Evolutionary conservation across 495 filamentous ascomycete genomes (phyloP).

Genomic region (Mytilinidion resinicola): DNA sequence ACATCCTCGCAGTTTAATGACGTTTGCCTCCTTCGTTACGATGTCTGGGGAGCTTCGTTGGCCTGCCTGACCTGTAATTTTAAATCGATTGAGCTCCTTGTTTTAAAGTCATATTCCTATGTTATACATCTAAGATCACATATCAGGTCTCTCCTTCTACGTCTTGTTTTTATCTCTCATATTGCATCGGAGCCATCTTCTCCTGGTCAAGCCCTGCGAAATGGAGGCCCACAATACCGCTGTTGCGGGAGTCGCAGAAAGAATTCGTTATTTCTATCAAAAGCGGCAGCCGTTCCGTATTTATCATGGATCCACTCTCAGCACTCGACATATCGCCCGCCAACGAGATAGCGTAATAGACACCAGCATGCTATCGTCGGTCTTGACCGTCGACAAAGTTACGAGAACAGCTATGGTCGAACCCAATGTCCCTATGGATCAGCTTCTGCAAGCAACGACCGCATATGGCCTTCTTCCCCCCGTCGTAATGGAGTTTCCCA

Average conservation of each 20-base stretch:
- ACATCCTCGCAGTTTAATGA: too few species aligned
- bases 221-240: constrained; percentile 9
- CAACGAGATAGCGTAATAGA: constrained; percentile 48
- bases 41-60: too few species aligned
- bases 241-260: background rate
- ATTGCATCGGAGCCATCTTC: too few species aligned
- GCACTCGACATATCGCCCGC: constrained; percentile 48
- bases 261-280: constrained; percentile 43
- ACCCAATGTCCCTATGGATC: constrained; percentile 60
- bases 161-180: too few species aligned
- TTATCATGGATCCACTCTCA: constrained; percentile 71
- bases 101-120: too few species aligned
- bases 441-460: constrained; percentile 47
- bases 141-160: too few species aligned
- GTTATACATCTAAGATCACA: too few species aligned
- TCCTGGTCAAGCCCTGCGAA: too few species aligned
- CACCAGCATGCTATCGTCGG: constrained; percentile 38
- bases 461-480: constrained; percentile 47
- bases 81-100: too few species aligned
- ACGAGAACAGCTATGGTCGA: constrained; percentile 46
- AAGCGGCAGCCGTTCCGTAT: constrained; percentile 60
- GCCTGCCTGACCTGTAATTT: too few species aligned
- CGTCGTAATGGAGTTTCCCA: constrained; percentile 57
- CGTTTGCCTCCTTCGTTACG: too few species aligned
- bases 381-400: constrained; percentile 36